phyloP scores from a whole-genome alignment of 306 rosid genomes.

The Fragaria vesca region DNA sequence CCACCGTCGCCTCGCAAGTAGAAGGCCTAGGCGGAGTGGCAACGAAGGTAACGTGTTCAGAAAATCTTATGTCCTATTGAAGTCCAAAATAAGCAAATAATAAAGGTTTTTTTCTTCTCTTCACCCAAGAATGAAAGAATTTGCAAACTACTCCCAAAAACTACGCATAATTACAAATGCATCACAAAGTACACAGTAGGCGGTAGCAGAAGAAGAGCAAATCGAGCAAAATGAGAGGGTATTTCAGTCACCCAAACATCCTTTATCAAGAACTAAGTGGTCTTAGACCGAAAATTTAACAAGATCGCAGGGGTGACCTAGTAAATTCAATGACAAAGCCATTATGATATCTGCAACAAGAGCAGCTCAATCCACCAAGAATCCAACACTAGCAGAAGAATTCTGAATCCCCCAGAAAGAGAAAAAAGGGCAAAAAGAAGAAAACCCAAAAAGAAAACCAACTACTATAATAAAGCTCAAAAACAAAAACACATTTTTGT shows the following conservation, averaged over 20 bases:
- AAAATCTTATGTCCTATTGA: background rate
- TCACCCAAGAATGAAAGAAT: background rate
- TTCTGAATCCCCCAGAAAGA: conserved; percentile 2
- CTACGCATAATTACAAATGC: background rate
- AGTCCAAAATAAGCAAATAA: background rate
- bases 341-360: conserved; percentile 48
- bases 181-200: background rate
- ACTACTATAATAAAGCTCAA: conserved; percentile 10
- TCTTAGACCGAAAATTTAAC: conserved; percentile 26
- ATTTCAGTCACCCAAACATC: conserved; percentile 3
- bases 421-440: background rate
- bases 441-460: conserved; percentile 1
- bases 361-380: conserved; percentile 33
- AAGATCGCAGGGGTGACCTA: conserved; percentile 21
- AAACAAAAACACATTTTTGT: conserved; percentile 29
- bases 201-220: background rate
- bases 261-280: background rate
- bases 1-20: background rate
- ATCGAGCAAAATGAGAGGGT: background rate
- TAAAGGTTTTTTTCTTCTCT: background rate
- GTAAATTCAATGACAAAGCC: conserved; percentile 24
- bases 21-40: background rate
- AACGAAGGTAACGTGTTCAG: background rate
- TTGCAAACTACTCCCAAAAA: background rate
- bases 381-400: conserved; percentile 27